Percentiles rank a stretch among this genome's conserved stretches.
phyloP scores from a whole-genome alignment of 176 grass and related monocot species.

The Leersia perrieri region DNA sequence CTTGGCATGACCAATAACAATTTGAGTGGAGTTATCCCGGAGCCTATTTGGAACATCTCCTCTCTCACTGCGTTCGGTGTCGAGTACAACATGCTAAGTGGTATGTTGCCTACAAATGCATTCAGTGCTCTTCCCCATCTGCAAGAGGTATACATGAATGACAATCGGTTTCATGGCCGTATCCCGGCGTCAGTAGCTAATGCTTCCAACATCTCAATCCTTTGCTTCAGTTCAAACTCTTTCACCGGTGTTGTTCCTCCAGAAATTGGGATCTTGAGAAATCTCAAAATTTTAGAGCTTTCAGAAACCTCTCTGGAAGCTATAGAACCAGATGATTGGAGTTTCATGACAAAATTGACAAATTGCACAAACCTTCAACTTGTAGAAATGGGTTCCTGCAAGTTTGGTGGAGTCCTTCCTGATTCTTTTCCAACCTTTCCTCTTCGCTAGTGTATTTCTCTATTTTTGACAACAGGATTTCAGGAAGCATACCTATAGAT shows the following conservation, averaged over 20 bases:
- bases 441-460: background rate
- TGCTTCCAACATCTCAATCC: too few relatives aligned
- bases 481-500: too few relatives aligned
- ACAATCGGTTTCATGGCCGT: too few relatives aligned
- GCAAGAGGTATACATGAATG: too few relatives aligned
- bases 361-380: constrained; percentile 13
- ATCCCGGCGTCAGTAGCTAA: too few relatives aligned
- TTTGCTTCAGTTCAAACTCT: background rate
- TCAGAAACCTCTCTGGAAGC: too few relatives aligned
- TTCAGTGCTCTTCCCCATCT: background rate
- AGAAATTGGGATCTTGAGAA: too few relatives aligned
- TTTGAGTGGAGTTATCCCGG: constrained; percentile 7
- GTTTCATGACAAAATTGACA: constrained; percentile 16
- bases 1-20: background rate
- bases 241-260: background rate
- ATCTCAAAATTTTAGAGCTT: too few relatives aligned
- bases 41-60: constrained; percentile 24
- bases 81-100: too few relatives aligned
- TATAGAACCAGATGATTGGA: background rate
- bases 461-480: too few relatives aligned
- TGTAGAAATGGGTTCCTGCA: background rate
- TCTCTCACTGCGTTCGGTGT: background rate
- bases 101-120: too few relatives aligned
- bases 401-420: constrained; percentile 7
- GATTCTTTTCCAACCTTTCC: background rate